A percentile compares a stretch with the other conserved stretches of the same genome.
These are phyloP conservation scores for Volvox africanus DNA, from an alignment of 139 green algal genomes.

Conservation along the genomic window DNA sequence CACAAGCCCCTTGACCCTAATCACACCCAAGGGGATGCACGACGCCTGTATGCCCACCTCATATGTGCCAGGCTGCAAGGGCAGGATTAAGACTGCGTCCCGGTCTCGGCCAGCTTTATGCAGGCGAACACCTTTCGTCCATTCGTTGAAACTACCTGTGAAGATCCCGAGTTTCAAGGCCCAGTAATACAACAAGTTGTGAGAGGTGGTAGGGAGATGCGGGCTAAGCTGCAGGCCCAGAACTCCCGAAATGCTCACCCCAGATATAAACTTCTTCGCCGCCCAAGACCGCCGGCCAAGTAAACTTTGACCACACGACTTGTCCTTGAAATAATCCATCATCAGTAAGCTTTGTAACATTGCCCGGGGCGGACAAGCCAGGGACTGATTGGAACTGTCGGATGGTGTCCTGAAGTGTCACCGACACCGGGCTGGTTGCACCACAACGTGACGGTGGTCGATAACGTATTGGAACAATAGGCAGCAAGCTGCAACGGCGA, in stretches of 20 bases:
- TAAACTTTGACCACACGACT: slow-evolving; percentile 39
- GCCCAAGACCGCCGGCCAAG: slow-evolving; percentile 38
- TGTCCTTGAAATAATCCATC: slow-evolving; percentile 23
- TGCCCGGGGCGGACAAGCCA: neutral
- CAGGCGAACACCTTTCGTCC: slow-evolving; percentile 45
- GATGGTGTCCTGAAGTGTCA: slow-evolving; percentile 10
- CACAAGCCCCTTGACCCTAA: too few relatives aligned
- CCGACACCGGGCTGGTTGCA: neutral
- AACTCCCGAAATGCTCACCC: slow-evolving; percentile 32
- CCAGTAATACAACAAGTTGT: neutral
- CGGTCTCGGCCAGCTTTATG: slow-evolving; percentile 13
- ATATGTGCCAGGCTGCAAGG: slow-evolving; percentile 45
- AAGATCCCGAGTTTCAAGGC: neutral
- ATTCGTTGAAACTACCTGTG: slow-evolving; percentile 53
- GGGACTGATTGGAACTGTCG: neutral
- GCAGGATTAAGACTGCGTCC: slow-evolving; percentile 43
- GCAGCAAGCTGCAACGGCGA: neutral
- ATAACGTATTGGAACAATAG: neutral
- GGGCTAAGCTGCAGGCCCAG: too few relatives aligned
- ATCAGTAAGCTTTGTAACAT: slow-evolving; percentile 26
- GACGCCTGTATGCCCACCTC: slow-evolving; percentile 23
- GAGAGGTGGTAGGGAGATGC: too few relatives aligned
- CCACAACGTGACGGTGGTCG: neutral
- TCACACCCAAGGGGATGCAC: too few relatives aligned
- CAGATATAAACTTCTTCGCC: slow-evolving; percentile 53